phyloP scores from a whole-genome alignment of 257 asterid genomes.

The Solanum rostratum region DNA sequence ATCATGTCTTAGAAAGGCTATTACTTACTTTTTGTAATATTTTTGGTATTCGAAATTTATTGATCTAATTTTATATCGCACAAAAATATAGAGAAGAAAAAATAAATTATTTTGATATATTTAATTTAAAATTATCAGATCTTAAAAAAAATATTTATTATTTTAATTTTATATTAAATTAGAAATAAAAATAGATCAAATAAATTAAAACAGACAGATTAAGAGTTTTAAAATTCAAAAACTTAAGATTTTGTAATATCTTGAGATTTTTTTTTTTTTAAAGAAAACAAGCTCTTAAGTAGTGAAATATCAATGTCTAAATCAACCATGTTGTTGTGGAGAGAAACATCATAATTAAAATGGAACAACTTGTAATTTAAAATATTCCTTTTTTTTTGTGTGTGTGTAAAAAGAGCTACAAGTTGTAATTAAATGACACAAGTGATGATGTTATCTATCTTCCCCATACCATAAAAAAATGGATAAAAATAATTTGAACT shows the following conservation, averaged over 20 bases:
- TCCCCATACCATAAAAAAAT: not conserved
- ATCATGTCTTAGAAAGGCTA: not conserved
- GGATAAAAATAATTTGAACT: not conserved
- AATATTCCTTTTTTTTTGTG: too few species aligned
- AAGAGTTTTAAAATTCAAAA: too few species aligned
- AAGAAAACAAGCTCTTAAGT: not conserved
- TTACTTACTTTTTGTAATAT: not conserved
- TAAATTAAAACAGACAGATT: too few species aligned
- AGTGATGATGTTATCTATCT: not conserved
- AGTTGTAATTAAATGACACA: not conserved
- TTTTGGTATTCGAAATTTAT: not conserved
- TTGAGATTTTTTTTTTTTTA: too few species aligned
- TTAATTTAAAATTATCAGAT: too few species aligned
- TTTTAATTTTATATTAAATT: too few species aligned
- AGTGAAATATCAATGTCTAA: not conserved
- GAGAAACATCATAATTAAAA: not conserved
- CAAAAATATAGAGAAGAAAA: too few species aligned
- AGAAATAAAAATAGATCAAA: too few species aligned
- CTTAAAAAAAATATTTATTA: too few species aligned
- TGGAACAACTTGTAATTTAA: not conserved
- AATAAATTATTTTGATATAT: too few species aligned
- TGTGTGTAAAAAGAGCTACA: not conserved
- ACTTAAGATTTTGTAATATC: too few species aligned
- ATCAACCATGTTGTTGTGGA: not conserved
- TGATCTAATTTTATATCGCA: rapidly evolving